A percentile compares a stretch with the other conserved stretches of the same genome.
Evolutionary conservation across 116 monocot genomes (phyloP).

Genomic region (Zostera marina): DNA sequence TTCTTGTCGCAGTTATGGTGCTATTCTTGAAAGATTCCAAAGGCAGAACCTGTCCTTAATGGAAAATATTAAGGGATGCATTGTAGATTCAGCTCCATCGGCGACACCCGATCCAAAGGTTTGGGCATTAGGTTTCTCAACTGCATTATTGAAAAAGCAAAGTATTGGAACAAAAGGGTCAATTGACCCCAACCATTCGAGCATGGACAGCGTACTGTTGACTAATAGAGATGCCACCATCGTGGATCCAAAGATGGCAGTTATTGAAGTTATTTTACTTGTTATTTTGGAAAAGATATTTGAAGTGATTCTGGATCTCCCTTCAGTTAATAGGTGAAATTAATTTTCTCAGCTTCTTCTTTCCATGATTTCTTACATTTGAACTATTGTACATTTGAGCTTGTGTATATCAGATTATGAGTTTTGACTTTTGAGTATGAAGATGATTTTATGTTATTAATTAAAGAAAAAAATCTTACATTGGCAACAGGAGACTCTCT

Average conservation of each 20-base stretch:
- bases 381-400: too few species aligned
- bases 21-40: slow-evolving; percentile 74
- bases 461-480: too few species aligned
- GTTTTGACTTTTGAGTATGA: too few species aligned
- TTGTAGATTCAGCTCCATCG: slow-evolving; percentile 92
- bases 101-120: slow-evolving; percentile 96
- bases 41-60: slow-evolving; percentile 54
- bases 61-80: slow-evolving; percentile 71
- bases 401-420: too few species aligned
- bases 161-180: slow-evolving; percentile 59
- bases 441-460: too few species aligned
- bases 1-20: slow-evolving; percentile 57
- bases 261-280: slow-evolving; percentile 38
- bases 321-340: slow-evolving; percentile 69
- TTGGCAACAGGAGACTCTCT: slow-evolving; percentile 31
- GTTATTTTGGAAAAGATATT: slow-evolving; percentile 70
- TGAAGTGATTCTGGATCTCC: slow-evolving; percentile 74
- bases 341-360: not conserved
- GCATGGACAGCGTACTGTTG: not conserved
- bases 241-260: slow-evolving; percentile 27
- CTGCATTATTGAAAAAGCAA: slow-evolving; percentile 82
- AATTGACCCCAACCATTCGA: not conserved
- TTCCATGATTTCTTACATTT: too few species aligned
- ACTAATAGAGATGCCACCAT: not conserved
- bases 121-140: slow-evolving; percentile 96